These are phyloP conservation scores for Nicotiana paniculata DNA, from an alignment of 257 asterid species.

Conservation along the genomic window DNA sequence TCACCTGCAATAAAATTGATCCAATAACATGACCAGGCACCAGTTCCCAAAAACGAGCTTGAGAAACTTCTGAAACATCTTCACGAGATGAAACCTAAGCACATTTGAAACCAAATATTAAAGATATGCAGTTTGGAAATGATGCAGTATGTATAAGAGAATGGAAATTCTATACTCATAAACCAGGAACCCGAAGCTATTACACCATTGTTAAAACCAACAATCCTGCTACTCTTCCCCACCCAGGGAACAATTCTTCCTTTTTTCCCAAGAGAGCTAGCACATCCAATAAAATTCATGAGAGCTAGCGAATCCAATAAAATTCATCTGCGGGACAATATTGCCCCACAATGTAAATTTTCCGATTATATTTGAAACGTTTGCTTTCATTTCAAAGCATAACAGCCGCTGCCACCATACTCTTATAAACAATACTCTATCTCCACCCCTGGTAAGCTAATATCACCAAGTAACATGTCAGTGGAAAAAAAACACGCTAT, in stretches of 20 bases:
- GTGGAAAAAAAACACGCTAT: not conserved
- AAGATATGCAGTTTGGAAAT: not conserved
- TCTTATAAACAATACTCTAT: not conserved
- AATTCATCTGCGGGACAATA: not conserved
- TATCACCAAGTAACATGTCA: not conserved
- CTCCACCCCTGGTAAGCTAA: not conserved
- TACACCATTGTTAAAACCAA: not conserved
- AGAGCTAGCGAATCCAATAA: not conserved
- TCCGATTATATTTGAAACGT: not conserved
- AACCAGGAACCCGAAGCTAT: not conserved
- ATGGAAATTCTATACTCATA: not conserved
- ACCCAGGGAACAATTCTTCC: not conserved
- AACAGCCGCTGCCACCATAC: not conserved
- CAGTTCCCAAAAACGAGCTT: constrained; percentile 90
- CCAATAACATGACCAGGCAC: constrained; percentile 90
- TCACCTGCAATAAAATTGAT: constrained; percentile 71
- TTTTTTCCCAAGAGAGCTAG: not conserved
- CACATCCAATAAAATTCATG: too few relatives aligned
- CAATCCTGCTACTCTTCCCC: not conserved
- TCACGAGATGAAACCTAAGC: constrained; percentile 57
- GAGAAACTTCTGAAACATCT: constrained; percentile 61
- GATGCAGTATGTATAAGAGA: not conserved
- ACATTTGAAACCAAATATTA: not conserved
- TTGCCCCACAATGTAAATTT: not conserved
- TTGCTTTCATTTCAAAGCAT: not conserved